Evolutionary conservation across 768 basidiomycete species (phyloP).

Genomic region (Peribolospora kevripleyi): DNA sequence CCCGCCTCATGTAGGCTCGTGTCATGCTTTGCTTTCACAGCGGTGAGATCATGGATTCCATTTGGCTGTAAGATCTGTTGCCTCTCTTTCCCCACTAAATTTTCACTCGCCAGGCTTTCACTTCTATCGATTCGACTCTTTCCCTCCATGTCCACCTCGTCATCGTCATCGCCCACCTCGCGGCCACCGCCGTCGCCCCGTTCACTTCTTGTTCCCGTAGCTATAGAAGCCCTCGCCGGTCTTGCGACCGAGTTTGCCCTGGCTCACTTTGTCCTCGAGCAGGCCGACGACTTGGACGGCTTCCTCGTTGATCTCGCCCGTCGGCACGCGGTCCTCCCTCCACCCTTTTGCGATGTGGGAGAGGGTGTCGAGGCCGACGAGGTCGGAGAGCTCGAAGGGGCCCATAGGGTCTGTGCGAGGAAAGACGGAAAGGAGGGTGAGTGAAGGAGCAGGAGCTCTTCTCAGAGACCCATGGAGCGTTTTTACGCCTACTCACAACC

Average conservation of each 20-base stretch:
- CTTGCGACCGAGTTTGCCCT: conserved; percentile 24
- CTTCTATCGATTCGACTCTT: too few relatives aligned
- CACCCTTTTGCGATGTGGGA: conserved; percentile 21
- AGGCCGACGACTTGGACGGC: conserved; percentile 18
- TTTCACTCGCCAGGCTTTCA: too few relatives aligned
- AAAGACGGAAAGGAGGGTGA: background rate
- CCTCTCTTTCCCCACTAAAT: too few relatives aligned
- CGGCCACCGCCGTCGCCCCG: too few relatives aligned
- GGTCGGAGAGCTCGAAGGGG: conserved; percentile 14
- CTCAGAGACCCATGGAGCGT: conserved; percentile 3
- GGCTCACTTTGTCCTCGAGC: conserved; percentile 20
- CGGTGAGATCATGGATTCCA: too few relatives aligned
- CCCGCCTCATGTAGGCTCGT: too few relatives aligned
- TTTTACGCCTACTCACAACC: conserved; percentile 17
- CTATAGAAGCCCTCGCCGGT: conserved; percentile 23
- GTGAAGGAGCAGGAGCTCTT: background rate
- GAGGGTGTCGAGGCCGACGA: conserved; percentile 22
- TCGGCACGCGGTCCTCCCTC: conserved; percentile 18
- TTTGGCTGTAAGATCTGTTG: too few relatives aligned
- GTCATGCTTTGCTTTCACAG: too few relatives aligned
- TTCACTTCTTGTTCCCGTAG: background rate
- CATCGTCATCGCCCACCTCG: too few relatives aligned
- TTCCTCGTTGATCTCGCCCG: conserved; percentile 17
- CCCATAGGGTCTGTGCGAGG: conserved; percentile 17
- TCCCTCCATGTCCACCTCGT: too few relatives aligned